Evolutionary conservation across 306 rosid genomes (phyloP).

Genomic region (Medicago arabica): DNA sequence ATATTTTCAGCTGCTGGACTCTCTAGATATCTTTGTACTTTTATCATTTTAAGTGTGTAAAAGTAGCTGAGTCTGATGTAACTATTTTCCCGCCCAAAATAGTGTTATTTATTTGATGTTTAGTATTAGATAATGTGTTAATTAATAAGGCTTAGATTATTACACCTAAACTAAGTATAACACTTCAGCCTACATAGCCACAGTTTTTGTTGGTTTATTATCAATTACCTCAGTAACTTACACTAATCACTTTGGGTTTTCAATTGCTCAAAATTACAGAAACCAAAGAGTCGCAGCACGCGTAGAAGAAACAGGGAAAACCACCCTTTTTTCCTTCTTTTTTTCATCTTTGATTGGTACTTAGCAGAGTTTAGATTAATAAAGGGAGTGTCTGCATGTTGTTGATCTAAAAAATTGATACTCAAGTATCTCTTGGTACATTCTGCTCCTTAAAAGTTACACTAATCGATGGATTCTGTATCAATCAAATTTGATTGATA

Average conservation of each 20-base stretch:
- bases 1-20: constrained; percentile 73
- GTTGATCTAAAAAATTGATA: too few relatives aligned
- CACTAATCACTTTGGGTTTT: not conserved
- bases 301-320: not conserved
- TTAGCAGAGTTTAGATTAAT: too few relatives aligned
- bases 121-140: not conserved
- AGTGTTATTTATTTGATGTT: not conserved
- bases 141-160: not conserved
- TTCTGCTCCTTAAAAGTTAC: too few relatives aligned
- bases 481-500: too few relatives aligned
- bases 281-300: not conserved
- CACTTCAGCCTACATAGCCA: not conserved
- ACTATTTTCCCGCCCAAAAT: not conserved
- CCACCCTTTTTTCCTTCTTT: not conserved
- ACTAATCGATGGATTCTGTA: too few relatives aligned
- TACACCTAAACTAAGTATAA: not conserved
- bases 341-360: too few relatives aligned
- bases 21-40: constrained; percentile 20
- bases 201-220: not conserved
- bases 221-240: not conserved
- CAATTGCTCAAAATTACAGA: not conserved
- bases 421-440: too few relatives aligned
- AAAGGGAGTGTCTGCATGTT: too few relatives aligned
- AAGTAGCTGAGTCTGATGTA: not conserved
- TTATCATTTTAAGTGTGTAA: not conserved